Evolutionary conservation across 1,284 basidiomycete genomes (phyloP), one percentile per base, ranked within the genome.

Genomic region (Termitomyces sp.): DNA sequence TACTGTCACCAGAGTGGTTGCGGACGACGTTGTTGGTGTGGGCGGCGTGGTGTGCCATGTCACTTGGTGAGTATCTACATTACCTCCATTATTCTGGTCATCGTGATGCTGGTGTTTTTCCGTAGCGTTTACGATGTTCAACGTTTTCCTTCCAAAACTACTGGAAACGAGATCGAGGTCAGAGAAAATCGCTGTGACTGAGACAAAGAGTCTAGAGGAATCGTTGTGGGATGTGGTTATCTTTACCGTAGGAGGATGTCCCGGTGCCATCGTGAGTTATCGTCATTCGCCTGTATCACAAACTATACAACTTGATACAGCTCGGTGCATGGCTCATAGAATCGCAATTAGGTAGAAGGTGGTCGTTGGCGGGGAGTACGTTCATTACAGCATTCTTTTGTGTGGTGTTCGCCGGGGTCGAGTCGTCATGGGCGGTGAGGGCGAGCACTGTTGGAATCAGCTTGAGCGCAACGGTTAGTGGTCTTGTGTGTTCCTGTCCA

Each of bases 121-220:
- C 31, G 16, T 31, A 88, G 93, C 86, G 1, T 94, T 85, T 64
- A 97, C 92, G 6, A 96, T 96, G 85, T 98, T 98, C 74, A 99
- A 98, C 64, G 93, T 97, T 11, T 98, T 88, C 68, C 78, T 97
- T 18, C 96, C 96, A 0, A 93, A 93, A 62, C 78, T 96, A 13
- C 73, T 98, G 28, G 94, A 94, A 74, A 79, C 77, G 4, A 66
- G 69, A 0, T 57, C 70, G 18, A 58, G 68, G 16, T 57, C 64
- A 10, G 56, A 49, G 5, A 49, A 11, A 9, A 35, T 49, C 0
- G 65, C 63, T 10, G 60, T 62, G 5, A 64, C 62, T 1, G 66
- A 68, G 0, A 68, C 76, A 18, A 79, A 80, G 60, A 71, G 77
- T 1, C 70, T 93, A 14, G 76, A 83, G 56, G 78, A 82, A 45